Conservation (phyloP, 805 yeast species). For the Saccharomycopsis oosterbeekiorum region DNA sequence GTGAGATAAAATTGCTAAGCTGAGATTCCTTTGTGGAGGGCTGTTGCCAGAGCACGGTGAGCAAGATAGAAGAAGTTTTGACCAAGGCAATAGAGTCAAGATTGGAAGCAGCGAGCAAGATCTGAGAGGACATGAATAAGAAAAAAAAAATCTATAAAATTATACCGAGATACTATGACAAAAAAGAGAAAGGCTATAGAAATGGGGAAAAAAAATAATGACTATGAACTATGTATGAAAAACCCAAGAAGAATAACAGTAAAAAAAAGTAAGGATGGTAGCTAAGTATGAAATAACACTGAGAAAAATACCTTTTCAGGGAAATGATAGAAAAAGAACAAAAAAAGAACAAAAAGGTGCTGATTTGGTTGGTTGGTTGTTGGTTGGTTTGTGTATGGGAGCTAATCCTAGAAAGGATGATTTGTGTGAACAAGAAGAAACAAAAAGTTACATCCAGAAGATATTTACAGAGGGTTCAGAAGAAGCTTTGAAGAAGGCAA, state of each 20-base stretch:
- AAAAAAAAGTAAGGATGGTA: neutral
- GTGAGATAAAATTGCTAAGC: slow-evolving; percentile 26
- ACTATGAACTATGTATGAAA: neutral
- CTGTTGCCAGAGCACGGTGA: slow-evolving; percentile 12
- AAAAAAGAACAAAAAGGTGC: neutral
- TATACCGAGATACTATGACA: neutral
- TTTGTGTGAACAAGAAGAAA: neutral
- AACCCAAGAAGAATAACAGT: neutral
- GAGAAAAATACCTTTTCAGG: neutral
- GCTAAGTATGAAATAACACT: too few relatives aligned
- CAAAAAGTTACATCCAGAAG: too few relatives aligned
- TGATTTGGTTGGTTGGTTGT: neutral
- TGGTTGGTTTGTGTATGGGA: neutral
- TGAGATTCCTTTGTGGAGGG: neutral
- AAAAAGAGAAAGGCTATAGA: neutral
- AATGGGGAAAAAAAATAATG: neutral
- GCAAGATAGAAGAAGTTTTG: slow-evolving; percentile 10
- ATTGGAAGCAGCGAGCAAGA: neutral
- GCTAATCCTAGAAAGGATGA: neutral
- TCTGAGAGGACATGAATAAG: neutral
- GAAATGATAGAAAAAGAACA: neutral
- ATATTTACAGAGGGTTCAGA: too few relatives aligned
- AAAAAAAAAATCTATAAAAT: neutral
- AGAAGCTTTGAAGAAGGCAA: neutral
- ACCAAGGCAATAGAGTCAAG: neutral